Percentiles rank a stretch among this genome's conserved stretches.
Evolutionary conservation across 2,329 filamentous ascomycete species (phyloP).

Genomic region (Stagonosporopsis rhizophila): DNA sequence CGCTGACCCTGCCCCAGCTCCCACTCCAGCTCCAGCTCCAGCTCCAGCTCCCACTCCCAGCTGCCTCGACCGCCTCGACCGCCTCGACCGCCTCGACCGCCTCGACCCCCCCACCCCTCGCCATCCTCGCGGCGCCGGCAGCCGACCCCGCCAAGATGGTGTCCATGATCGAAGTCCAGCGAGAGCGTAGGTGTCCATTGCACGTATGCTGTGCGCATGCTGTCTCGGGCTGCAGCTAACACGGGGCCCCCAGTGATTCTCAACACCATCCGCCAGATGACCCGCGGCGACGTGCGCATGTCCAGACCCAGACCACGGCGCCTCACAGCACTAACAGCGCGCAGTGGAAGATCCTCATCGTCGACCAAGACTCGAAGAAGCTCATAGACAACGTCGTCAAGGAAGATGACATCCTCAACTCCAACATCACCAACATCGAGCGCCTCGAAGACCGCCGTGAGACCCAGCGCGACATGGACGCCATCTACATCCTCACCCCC

Average conservation of each 20-base stretch:
- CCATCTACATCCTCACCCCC: conserved; percentile 89
- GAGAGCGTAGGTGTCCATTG: conserved; percentile 65
- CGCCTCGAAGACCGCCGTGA: conserved; percentile 86
- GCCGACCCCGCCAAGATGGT: conserved; percentile 69
- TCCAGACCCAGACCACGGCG: conserved; percentile 13
- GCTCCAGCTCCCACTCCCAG: too few species aligned
- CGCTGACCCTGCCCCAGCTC: neutral
- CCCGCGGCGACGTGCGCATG: conserved; percentile 75
- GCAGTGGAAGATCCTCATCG: conserved; percentile 95
- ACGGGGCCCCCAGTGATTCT: conserved; percentile 67
- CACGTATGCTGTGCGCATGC: neutral
- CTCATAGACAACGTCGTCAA: conserved; percentile 90
- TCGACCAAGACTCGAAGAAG: conserved; percentile 83
- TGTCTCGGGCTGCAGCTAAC: conserved; percentile 21
- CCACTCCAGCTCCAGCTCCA: too few species aligned
- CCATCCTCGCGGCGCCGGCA: conserved; percentile 24
- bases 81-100: too few species aligned
- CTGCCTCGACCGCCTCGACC: too few species aligned
- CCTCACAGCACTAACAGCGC: conserved; percentile 36
- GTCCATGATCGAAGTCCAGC: conserved; percentile 86
- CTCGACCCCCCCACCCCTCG: too few species aligned
- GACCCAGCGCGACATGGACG: conserved; percentile 88
- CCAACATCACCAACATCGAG: conserved; percentile 97
- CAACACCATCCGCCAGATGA: conserved; percentile 77
- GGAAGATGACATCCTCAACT: conserved; percentile 95